Evolutionary conservation across 352 stramenopile species (phyloP).

Genomic region (Lagenidium giganteum): DNA sequence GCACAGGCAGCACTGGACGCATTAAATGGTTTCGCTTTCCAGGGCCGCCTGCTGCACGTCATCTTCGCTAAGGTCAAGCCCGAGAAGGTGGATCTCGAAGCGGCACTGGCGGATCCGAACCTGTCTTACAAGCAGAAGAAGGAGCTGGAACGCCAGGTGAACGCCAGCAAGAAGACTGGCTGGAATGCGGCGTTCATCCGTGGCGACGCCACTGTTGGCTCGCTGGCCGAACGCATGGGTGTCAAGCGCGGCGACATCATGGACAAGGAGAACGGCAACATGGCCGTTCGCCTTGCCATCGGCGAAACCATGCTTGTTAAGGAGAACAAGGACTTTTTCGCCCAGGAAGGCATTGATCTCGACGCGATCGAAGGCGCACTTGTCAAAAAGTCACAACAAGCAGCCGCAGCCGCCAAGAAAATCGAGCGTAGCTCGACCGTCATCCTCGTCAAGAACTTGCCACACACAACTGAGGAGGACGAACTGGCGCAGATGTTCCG

Average conservation of each 20-base stretch:
- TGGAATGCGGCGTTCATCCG: conserved; percentile 95
- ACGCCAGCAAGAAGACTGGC: conserved; percentile 72
- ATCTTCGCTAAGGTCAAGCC: conserved; percentile 81
- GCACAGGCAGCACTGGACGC: conserved; percentile 83
- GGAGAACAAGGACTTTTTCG: conserved; percentile 98
- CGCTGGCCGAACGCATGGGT: conserved; percentile 79
- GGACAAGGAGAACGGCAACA: conserved; percentile 94
- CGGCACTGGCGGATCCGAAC: conserved; percentile 55
- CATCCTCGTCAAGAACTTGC: conserved; percentile 98
- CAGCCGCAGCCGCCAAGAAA: conserved; percentile 33
- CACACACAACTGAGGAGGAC: conserved; percentile 90
- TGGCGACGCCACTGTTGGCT: conserved; percentile 68
- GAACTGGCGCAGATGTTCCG: conserved; percentile 96
- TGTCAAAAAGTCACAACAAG: conserved; percentile 48
- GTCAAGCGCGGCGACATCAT: conserved; percentile 93
- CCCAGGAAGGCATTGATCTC: conserved; percentile 92
- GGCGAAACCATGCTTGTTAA: conserved; percentile 97
- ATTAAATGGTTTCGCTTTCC: conserved; percentile 94
- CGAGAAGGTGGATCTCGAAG: conserved; percentile 53
- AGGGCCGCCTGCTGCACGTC: conserved; percentile 95
- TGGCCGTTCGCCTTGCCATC: conserved; percentile 96
- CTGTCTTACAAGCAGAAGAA: conserved; percentile 89
- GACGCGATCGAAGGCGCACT: conserved; percentile 88
- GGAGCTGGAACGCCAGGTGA: conserved; percentile 85
- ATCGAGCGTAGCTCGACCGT: conserved; percentile 91